These are phyloP conservation scores for Tinospora cordifolia DNA, from an alignment of 164 flowering plant species.

Conservation along the genomic window DNA sequence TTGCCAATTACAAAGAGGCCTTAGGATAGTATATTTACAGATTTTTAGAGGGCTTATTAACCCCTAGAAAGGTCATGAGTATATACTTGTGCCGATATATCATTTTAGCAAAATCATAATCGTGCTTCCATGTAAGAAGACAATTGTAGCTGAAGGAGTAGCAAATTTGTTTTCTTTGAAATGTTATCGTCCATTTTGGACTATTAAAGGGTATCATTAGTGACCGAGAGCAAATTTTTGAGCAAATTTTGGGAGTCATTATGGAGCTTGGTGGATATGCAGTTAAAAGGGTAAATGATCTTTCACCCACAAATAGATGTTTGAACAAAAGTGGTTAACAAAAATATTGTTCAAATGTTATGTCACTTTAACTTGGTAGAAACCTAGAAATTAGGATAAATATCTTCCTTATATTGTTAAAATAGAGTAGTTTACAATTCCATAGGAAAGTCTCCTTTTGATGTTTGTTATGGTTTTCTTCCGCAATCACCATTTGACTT, in stretches of 20 bases:
- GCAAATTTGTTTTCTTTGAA: not conserved
- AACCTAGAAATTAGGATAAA: no score
- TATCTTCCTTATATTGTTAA: no score
- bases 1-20: no score
- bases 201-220: not conserved
- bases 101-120: constrained; percentile 5
- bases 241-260: not conserved
- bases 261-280: constrained; percentile 4
- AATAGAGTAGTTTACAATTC: not conserved
- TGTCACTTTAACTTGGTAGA: not conserved
- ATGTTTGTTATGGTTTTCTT: no score
- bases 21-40: no score
- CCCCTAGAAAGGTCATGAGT: no score
- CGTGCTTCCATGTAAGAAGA: constrained; percentile 1
- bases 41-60: no score
- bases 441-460: not conserved
- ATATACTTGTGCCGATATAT: no score
- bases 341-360: not conserved
- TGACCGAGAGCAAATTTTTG: constrained; percentile 2
- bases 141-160: not conserved
- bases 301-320: constrained; percentile 2
- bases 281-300: not conserved
- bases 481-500: not conserved
- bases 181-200: constrained; percentile 10
- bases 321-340: not conserved